Evolutionary conservation across 176 grass and related monocot species (phyloP).

Genomic region (Aegilops tauschii): DNA sequence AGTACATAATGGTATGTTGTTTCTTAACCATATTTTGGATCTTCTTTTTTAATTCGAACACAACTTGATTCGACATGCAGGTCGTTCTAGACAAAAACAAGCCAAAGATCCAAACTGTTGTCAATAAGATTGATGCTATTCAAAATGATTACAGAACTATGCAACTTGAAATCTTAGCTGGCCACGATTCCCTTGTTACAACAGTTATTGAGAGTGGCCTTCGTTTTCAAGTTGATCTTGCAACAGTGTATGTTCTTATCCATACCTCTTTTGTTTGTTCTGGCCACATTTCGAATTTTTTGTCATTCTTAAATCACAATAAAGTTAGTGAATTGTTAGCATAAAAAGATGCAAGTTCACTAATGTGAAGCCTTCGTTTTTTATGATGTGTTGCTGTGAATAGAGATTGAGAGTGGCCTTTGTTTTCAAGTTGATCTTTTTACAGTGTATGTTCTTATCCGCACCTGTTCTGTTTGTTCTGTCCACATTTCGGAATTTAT

Average conservation of each 20-base stretch:
- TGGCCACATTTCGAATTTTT: not conserved
- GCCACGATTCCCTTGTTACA: slow-evolving; percentile 73
- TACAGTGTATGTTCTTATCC: slow-evolving; percentile 59
- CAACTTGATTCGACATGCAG: slow-evolving; percentile 38
- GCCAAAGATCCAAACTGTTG: slow-evolving; percentile 88
- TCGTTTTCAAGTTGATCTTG: slow-evolving; percentile 82
- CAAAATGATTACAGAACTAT: slow-evolving; percentile 90
- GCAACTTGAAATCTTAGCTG: slow-evolving; percentile 91
- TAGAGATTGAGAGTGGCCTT: slow-evolving; percentile 54
- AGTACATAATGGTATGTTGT: not conserved
- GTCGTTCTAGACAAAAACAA: slow-evolving; percentile 90
- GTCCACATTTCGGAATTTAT: not conserved
- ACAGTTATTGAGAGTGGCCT: slow-evolving; percentile 74
- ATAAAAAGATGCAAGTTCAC: not conserved
- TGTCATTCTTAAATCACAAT: not conserved
- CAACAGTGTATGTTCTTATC: slow-evolving; percentile 62
- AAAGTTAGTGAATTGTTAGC: not conserved
- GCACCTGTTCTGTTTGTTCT: not conserved
- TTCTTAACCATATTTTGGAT: slow-evolving; percentile 15
- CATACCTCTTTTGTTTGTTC: not conserved
- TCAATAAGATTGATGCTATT: slow-evolving; percentile 88
- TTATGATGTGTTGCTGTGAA: not conserved
- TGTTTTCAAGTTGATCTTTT: slow-evolving; percentile 82
- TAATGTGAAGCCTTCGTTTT: not conserved
- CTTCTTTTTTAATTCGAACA: slow-evolving; percentile 10